Evolutionary conservation across 2,329 filamentous ascomycete genomes (phyloP).

Genomic region (Fusarium sp.): DNA sequence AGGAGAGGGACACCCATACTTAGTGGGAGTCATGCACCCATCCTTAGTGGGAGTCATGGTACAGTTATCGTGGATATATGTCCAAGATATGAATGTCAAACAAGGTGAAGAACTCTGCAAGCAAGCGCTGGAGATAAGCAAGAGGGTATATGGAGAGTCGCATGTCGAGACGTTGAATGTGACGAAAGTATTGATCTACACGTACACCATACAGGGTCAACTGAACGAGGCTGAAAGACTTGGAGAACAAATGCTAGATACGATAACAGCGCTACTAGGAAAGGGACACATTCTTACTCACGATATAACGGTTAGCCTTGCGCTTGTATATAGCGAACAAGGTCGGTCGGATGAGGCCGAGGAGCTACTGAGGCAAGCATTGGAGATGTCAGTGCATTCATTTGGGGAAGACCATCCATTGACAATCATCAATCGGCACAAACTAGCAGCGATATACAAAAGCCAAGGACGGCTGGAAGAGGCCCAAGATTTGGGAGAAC

Average conservation of each 20-base stretch:
- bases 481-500: rapidly evolving
- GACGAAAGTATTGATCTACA: rapidly evolving
- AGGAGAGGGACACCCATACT: rapidly evolving
- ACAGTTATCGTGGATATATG: too few species aligned
- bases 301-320: too few species aligned
- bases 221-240: neutral
- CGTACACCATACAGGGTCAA: rapidly evolving
- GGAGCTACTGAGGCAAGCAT: rapidly evolving
- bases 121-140: rapidly evolving
- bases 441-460: rapidly evolving
- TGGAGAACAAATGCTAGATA: rapidly evolving
- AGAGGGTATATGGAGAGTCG: rapidly evolving
- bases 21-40: too few species aligned
- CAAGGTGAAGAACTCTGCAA: too few species aligned
- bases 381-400: rapidly evolving
- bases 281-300: too few species aligned
- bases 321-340: rapidly evolving
- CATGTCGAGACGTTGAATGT: rapidly evolving
- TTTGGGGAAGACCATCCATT: rapidly evolving
- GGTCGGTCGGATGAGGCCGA: rapidly evolving
- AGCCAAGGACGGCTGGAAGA: rapidly evolving
- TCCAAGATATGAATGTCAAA: too few species aligned
- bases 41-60: too few species aligned
- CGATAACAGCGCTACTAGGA: rapidly evolving
- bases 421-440: rapidly evolving